Conservation (phyloP, 2,329 filamentous ascomycete species). For the Westerdykella aurantiaca region DNA sequence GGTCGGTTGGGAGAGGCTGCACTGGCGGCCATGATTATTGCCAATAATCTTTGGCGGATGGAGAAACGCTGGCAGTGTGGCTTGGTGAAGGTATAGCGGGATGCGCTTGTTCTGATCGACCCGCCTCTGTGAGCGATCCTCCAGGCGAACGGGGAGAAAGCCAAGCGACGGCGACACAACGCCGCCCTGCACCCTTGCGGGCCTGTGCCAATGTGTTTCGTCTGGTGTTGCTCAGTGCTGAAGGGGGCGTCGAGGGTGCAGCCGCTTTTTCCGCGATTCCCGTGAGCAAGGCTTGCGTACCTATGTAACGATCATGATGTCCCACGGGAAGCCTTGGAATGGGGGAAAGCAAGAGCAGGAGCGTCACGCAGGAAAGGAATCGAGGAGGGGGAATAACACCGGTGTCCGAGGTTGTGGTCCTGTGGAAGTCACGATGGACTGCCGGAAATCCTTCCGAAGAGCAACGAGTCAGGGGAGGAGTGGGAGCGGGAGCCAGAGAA, state of each 20-base stretch:
- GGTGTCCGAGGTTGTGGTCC: too few relatives aligned
- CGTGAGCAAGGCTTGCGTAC: neutral
- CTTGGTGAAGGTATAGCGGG: constrained; percentile 30
- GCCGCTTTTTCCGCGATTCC: neutral
- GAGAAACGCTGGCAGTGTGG: constrained; percentile 1
- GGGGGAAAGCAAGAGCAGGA: too few relatives aligned
- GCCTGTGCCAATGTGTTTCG: neutral
- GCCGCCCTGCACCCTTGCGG: constrained; percentile 33
- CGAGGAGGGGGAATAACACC: too few relatives aligned
- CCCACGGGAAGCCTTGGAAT: neutral
- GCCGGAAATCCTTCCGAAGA: too few relatives aligned
- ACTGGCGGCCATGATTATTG: constrained; percentile 18
- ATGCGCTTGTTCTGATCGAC: constrained; percentile 38
- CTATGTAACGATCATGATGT: neutral
- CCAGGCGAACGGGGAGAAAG: constrained; percentile 26
- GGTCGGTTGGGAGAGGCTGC: constrained; percentile 5
- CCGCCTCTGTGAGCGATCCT: constrained; percentile 31
- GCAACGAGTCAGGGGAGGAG: too few relatives aligned
- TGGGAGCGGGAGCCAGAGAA: too few relatives aligned
- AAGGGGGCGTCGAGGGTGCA: neutral
- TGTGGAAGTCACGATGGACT: too few relatives aligned
- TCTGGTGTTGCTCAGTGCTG: neutral
- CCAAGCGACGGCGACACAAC: constrained; percentile 30
- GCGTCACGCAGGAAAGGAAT: too few relatives aligned
- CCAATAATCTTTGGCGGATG: constrained; percentile 29